phyloP scores from a whole-genome alignment of 345 rosid genomes.

The Cardiospermum halicacabum region DNA sequence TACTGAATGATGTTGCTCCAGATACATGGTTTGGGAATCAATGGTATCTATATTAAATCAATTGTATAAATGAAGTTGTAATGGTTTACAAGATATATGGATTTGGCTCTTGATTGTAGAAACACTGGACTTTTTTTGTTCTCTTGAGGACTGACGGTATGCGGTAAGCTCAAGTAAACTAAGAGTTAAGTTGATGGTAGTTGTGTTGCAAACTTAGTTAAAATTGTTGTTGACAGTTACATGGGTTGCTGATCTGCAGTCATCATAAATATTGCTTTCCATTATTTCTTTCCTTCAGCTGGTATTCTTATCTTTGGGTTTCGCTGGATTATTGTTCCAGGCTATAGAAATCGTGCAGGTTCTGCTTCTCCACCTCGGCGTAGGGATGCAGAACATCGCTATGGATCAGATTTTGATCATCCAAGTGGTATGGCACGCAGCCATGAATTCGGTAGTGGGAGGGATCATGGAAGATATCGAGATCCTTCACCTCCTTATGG shows the following conservation, averaged over 20 bases:
- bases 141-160: slow-evolving; percentile 11
- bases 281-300: slow-evolving; percentile 7
- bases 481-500: slow-evolving; percentile 59
- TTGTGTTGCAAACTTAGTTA: slow-evolving; percentile 28
- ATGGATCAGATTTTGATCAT: slow-evolving; percentile 58
- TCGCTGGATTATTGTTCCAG: slow-evolving; percentile 44
- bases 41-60: slow-evolving; percentile 26
- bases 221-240: slow-evolving; percentile 22
- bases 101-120: slow-evolving; percentile 21
- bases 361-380: slow-evolving; percentile 70
- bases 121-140: slow-evolving; percentile 17
- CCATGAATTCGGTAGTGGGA: slow-evolving; percentile 49
- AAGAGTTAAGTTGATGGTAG: slow-evolving; percentile 23
- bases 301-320: slow-evolving; percentile 29
- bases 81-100: slow-evolving; percentile 25
- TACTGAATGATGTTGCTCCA: slow-evolving; percentile 21
- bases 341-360: slow-evolving; percentile 70
- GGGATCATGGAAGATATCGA: slow-evolving; percentile 65
- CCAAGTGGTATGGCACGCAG: slow-evolving; percentile 40
- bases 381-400: slow-evolving; percentile 50
- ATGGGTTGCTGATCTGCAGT: slow-evolving; percentile 16
- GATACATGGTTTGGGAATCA: slow-evolving; percentile 18
- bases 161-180: slow-evolving; percentile 16
- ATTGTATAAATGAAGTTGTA: slow-evolving; percentile 9
- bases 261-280: slow-evolving; percentile 16